A percentile compares a stretch with the other conserved stretches of the same genome.
Evolutionary conservation across 2,329 filamentous ascomycete genomes (phyloP).

Genomic region (Celoporthe dispersa): DNA sequence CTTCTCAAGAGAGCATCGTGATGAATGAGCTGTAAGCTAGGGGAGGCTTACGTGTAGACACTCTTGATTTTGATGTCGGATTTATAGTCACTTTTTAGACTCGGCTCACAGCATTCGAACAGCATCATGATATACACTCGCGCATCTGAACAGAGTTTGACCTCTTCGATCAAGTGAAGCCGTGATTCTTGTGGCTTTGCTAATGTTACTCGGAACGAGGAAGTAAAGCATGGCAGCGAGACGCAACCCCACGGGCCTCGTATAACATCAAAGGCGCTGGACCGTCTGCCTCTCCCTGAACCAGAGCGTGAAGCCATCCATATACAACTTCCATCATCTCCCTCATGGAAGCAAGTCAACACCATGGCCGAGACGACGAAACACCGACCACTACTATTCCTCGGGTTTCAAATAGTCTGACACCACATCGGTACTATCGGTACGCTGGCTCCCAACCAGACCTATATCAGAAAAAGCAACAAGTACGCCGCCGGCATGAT

Average conservation of each 20-base stretch:
- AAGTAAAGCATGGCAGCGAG: not conserved
- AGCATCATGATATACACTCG: too few species aligned
- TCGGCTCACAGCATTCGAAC: not conserved
- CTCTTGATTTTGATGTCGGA: not conserved
- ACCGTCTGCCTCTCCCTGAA: not conserved
- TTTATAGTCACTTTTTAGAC: not conserved
- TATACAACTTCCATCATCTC: not conserved
- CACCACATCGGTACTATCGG: not conserved
- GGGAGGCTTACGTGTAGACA: not conserved
- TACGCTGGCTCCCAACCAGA: not conserved
- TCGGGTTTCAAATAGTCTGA: not conserved
- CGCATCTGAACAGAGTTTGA: too few species aligned
- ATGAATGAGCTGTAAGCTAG: not conserved
- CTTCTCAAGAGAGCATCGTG: not conserved
- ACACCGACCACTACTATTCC: not conserved
- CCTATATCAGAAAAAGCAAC: conserved; percentile 46
- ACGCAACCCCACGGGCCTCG: not conserved
- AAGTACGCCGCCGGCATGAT: conserved; percentile 50
- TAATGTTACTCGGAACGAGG: not conserved
- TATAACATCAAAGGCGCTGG: not conserved
- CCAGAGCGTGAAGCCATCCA: not conserved
- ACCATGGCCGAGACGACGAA: not conserved
- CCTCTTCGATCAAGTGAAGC: too few species aligned
- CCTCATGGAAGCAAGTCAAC: not conserved
- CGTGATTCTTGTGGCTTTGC: not conserved